These are phyloP conservation scores for Cytidiella melzeri DNA, from an alignment of 768 basidiomycete genomes.

Conservation along the genomic window DNA sequence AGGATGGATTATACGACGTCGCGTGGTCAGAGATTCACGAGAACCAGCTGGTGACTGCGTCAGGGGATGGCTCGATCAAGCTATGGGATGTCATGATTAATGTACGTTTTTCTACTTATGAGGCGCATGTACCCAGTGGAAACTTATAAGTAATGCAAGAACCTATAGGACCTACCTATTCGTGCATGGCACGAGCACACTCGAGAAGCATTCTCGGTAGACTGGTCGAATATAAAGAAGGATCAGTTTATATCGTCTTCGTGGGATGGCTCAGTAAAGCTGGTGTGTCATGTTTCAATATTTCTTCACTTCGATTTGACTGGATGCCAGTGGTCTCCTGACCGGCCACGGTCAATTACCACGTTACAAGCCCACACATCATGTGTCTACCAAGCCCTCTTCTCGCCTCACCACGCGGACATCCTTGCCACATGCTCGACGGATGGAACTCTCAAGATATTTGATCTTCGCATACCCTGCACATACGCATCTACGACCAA, in stretches of 20 bases:
- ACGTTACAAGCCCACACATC: slow-evolving; percentile 80
- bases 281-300: too few species aligned
- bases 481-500: slow-evolving; percentile 45
- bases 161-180: slow-evolving; percentile 75
- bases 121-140: slow-evolving; percentile 4
- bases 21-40: slow-evolving; percentile 96
- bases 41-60: slow-evolving; percentile 85
- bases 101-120: slow-evolving; percentile 40
- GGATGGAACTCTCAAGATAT: slow-evolving; percentile 80
- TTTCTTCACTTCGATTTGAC: background rate
- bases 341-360: slow-evolving; percentile 67
- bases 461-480: slow-evolving; percentile 69
- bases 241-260: slow-evolving; percentile 81
- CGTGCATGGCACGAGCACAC: slow-evolving; percentile 93
- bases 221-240: slow-evolving; percentile 94
- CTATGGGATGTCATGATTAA: slow-evolving; percentile 88
- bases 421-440: slow-evolving; percentile 78
- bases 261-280: slow-evolving; percentile 89
- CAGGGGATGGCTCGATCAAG: slow-evolving; percentile 85
- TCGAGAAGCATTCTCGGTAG: slow-evolving; percentile 86
- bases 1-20: slow-evolving; percentile 84
- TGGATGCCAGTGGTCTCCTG: slow-evolving; percentile 72
- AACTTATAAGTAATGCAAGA: slow-evolving; percentile 28
- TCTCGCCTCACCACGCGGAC: slow-evolving; percentile 88
- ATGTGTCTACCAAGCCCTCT: slow-evolving; percentile 87